phyloP scores from a whole-genome alignment of 768 basidiomycete genomes.

The Gymnopilus junonius region DNA sequence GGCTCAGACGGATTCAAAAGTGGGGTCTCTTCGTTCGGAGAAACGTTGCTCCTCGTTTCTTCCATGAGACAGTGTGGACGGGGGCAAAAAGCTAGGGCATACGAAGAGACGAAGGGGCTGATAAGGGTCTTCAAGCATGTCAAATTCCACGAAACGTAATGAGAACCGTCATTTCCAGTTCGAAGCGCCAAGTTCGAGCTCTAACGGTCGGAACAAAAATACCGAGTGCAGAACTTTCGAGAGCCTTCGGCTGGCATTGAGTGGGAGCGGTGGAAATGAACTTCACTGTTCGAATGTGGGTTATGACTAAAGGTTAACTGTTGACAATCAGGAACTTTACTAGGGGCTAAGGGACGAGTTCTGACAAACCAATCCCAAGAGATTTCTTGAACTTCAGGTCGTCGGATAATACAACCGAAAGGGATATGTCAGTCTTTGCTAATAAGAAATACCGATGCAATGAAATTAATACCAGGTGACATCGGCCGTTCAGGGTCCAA shows the following conservation, averaged over 20 bases:
- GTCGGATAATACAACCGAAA: background rate
- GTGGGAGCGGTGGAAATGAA: background rate
- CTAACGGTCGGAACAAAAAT: background rate
- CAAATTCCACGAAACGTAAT: background rate
- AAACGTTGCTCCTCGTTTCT: conserved; percentile 14
- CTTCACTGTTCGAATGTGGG: background rate
- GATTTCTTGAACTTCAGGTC: background rate
- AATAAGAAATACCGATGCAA: background rate
- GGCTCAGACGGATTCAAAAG: conserved; percentile 14
- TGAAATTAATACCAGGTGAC: background rate
- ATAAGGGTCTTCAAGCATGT: background rate
- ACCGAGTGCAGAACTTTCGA: background rate
- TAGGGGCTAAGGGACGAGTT: background rate
- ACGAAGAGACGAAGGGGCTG: background rate
- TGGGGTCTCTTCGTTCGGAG: conserved; percentile 23
- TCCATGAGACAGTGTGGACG: conserved; percentile 6
- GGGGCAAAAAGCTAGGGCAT: background rate
- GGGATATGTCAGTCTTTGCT: background rate
- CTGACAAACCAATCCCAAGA: background rate
- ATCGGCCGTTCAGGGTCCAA: background rate
- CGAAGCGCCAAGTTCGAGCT: background rate
- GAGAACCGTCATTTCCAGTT: background rate
- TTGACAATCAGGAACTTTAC: background rate
- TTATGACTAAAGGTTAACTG: background rate
- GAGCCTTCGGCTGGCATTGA: background rate